Conservation (phyloP, 768 basidiomycete species). For the Sporobolomyces roseus region DNA sequence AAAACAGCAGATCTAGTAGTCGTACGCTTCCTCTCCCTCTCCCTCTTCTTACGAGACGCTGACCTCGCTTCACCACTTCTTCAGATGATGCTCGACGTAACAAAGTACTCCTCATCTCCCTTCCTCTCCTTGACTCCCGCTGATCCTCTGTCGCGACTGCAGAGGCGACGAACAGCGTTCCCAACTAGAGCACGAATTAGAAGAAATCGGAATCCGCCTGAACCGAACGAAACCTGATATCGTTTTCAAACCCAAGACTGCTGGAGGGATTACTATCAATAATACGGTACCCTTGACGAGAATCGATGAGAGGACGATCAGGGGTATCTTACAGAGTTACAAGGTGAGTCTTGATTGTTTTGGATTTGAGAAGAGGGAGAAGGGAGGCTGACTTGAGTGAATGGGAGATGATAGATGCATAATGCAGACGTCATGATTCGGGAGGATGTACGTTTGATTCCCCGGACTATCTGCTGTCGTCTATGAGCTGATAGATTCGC, state of each 20-base stretch:
- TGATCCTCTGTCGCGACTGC: background rate
- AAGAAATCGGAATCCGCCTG: constrained; percentile 91
- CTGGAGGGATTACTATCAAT: constrained; percentile 59
- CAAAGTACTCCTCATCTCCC: constrained; percentile 54
- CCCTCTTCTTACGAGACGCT: background rate
- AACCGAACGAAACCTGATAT: constrained; percentile 87
- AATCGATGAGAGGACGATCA: constrained; percentile 91
- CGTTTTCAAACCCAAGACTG: constrained; percentile 76
- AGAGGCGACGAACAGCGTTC: constrained; percentile 73
- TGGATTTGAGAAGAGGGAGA: background rate
- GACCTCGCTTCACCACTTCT: no score
- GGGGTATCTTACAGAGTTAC: constrained; percentile 79
- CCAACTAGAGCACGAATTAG: constrained; percentile 85
- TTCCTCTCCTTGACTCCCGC: background rate
- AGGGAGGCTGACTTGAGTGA: background rate
- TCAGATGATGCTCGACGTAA: constrained; percentile 87
- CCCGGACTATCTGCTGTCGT: background rate
- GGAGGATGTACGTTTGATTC: constrained; percentile 68
- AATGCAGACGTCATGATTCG: constrained; percentile 94
- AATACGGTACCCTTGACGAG: constrained; percentile 87
- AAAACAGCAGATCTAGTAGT: constrained; percentile 84
- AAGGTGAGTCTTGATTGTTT: constrained; percentile 24
- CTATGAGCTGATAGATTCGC: background rate
- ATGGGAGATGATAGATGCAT: constrained; percentile 46
- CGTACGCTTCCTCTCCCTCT: background rate